Conservation (phyloP, 176 grass and related monocot genomes). For the Guadua angustifolia region DNA sequence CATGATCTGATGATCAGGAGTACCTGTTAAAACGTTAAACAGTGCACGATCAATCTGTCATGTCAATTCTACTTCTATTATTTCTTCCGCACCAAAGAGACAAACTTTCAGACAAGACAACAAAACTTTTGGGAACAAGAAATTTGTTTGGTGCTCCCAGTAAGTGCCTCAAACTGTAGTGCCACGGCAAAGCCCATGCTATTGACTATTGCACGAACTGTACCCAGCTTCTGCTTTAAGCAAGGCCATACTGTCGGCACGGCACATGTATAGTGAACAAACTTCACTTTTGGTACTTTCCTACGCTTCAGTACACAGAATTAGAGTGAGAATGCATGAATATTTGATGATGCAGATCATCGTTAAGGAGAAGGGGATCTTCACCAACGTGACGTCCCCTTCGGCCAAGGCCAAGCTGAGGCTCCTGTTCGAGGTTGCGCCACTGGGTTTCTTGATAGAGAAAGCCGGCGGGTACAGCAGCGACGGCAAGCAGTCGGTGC, state of each 20-base stretch:
- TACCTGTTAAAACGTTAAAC: neutral
- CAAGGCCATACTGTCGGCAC: constrained; percentile 42
- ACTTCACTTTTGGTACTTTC: neutral
- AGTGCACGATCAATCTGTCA: neutral
- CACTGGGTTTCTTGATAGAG: constrained; percentile 83
- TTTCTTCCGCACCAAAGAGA: neutral
- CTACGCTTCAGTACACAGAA: constrained; percentile 10
- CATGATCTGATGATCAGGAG: neutral
- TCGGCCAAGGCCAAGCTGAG: constrained; percentile 87
- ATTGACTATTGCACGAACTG: constrained; percentile 5
- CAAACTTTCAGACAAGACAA: constrained; percentile 31
- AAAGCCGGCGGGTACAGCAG: constrained; percentile 97
- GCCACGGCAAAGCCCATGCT: constrained; percentile 32
- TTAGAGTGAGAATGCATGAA: constrained; percentile 12
- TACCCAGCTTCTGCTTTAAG: constrained; percentile 43
- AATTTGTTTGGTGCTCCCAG: constrained; percentile 31
- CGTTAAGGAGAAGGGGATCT: constrained; percentile 98
- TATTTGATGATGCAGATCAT: constrained; percentile 72
- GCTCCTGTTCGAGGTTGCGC: constrained; percentile 94
- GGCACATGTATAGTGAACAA: constrained; percentile 8
- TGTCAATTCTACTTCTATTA: neutral
- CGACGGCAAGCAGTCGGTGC: constrained; percentile 86
- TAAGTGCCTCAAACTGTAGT: constrained; percentile 34
- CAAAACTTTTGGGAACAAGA: constrained; percentile 42
- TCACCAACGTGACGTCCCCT: constrained; percentile 92